Base-by-base conservation (phyloP, 2,329 filamentous ascomycete genomes). In the Fusarium setosum region DNA sequence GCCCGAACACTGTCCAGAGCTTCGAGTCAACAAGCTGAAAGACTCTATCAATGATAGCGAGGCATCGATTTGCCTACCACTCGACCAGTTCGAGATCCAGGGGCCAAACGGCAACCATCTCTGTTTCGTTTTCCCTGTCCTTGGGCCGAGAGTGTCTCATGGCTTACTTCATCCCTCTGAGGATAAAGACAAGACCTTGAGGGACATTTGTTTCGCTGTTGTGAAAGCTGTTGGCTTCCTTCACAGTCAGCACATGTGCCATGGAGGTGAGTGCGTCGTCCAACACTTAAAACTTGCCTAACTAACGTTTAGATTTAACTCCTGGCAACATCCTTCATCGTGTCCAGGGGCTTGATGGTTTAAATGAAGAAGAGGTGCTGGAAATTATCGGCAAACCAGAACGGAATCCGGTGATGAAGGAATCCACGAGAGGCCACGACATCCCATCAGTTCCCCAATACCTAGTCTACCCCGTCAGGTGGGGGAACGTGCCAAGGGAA, bases 81-180 rank as follows among this genome's bases (percentile, higher is more conserved):
- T 72, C 8, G 66, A 69, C 35, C 59, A 65, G 11, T 74, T 75
- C 47, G 29, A 58, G 2, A 59, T 67, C 23, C 9, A 54, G 1
- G 71, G 68, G 2, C 70, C 67, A 2, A 73, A 72, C 32, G 72
- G 72, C 1, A 24, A 17, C 10, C 70, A 72, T 42, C n/a, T 54
- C 34, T 58, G 40, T 15, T 69, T 74, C 21, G 67, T 70, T 3
- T 72, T 71, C 45, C 67, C 67, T 1, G 47, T 72, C 13, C 61
- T 73, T 4, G 67, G 71, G 1, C 71, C 62, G 9, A 66, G 40
- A 29, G 67, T 55, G 31, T 72, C 49, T 20, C 59, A 56, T 37
- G 62, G 54, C 6, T 10, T 51, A 6, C 60, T 47, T 17, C n/a
- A n/a, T n/a, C 35, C 47, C 24, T 10, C 53, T 10, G 9, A 53